These are phyloP conservation scores for Leucogyrophana mollusca DNA, from an alignment of 768 basidiomycete genomes.

Conservation along the genomic window DNA sequence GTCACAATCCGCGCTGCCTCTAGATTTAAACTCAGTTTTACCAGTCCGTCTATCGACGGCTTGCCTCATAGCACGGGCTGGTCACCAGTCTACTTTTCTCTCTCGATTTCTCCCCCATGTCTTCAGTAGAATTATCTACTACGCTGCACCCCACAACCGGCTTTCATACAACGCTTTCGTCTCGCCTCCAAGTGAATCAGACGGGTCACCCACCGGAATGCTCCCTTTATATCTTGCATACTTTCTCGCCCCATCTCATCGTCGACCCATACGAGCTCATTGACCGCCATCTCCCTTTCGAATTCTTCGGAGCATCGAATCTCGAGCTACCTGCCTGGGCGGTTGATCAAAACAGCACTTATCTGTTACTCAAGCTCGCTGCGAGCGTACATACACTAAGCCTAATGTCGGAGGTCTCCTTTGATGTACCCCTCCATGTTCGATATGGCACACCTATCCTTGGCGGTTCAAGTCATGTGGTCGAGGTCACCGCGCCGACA, in stretches of 20 bases:
- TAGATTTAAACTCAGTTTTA: no score
- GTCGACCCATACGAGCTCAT: constrained; percentile 44
- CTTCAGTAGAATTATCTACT: constrained; percentile 14
- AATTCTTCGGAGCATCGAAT: constrained; percentile 36
- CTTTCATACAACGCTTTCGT: constrained; percentile 31
- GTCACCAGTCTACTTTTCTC: no score
- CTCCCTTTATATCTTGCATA: constrained; percentile 31
- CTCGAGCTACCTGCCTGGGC: constrained; percentile 44
- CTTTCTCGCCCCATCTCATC: constrained; percentile 39
- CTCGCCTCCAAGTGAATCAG: constrained; percentile 10
- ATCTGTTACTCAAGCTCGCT: constrained; percentile 30
- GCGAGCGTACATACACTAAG: neutral
- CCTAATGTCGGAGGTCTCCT: constrained; percentile 4
- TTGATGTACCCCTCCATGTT: constrained; percentile 43
- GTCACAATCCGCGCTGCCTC: no score
- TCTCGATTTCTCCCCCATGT: no score
- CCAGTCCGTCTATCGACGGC: no score
- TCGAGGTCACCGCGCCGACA: constrained; percentile 23
- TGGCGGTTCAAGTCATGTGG: constrained; percentile 10
- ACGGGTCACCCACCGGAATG: constrained; percentile 14
- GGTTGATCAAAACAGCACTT: constrained; percentile 21
- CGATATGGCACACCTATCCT: constrained; percentile 36
- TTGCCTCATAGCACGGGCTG: no score
- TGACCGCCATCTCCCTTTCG: constrained; percentile 29
- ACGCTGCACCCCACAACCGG: constrained; percentile 21